Evolutionary conservation across 768 basidiomycete genomes (phyloP).

Genomic region (Lactifluus piperatus): DNA sequence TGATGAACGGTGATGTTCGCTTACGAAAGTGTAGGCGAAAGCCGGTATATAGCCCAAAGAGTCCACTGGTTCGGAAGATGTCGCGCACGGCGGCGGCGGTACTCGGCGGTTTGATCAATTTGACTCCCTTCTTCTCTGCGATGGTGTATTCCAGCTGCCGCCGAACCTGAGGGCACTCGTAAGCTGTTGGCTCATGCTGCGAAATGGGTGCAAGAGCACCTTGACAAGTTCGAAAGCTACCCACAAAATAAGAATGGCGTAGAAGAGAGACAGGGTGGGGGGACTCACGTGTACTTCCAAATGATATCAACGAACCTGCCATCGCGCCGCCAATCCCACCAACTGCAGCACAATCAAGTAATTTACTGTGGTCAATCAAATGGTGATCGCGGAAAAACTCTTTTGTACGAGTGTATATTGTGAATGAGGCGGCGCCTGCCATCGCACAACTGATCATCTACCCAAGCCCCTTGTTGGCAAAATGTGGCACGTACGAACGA

Average conservation of each 20-base stretch:
- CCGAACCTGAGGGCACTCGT: conserved; percentile 48
- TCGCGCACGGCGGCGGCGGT: conserved; percentile 74
- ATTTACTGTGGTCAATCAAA: conserved; percentile 47
- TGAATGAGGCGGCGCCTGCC: conserved; percentile 82
- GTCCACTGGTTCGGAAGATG: conserved; percentile 56
- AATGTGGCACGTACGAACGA: conserved; percentile 66
- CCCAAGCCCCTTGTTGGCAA: conserved; percentile 2
- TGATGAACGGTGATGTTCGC: conserved; percentile 22
- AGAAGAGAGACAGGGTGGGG: not conserved
- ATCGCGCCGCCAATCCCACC: conserved; percentile 79
- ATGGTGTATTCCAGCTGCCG: conserved; percentile 90
- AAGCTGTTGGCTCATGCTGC: not conserved
- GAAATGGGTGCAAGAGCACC: conserved; percentile 34
- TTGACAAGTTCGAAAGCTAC: conserved; percentile 92
- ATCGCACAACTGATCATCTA: conserved; percentile 10
- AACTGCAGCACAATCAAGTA: conserved; percentile 63
- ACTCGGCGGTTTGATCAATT: conserved; percentile 66
- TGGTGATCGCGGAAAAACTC: conserved; percentile 55
- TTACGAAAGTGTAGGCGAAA: conserved; percentile 79
- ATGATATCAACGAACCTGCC: conserved; percentile 82
- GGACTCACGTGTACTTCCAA: conserved; percentile 79
- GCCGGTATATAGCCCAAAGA: conserved; percentile 69
- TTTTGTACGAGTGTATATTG: conserved; percentile 82
- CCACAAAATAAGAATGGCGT: not conserved
- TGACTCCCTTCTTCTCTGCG: conserved; percentile 66